Conservation (phyloP, 1,139 yeast species). For the Wickerhamiella pararugosa region DNA sequence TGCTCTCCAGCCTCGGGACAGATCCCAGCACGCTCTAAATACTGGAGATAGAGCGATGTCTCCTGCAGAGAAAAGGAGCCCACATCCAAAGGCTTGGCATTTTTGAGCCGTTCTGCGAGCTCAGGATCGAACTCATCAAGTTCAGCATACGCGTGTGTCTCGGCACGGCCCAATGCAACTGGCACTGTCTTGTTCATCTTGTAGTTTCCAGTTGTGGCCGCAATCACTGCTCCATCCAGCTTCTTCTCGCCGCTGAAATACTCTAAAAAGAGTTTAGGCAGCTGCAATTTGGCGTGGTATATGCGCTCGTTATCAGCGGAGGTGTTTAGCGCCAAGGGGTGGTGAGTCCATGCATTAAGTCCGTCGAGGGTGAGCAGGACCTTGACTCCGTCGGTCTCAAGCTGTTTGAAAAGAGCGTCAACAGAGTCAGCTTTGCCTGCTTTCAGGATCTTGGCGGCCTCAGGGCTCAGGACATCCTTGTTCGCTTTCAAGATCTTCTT, state of each 20-base stretch:
- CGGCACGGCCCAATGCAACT: slow-evolving; percentile 41
- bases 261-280: slow-evolving; percentile 45
- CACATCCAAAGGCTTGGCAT: slow-evolving; percentile 36
- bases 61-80: slow-evolving; percentile 40
- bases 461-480: slow-evolving; percentile 30
- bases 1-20: slow-evolving; percentile 25
- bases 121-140: slow-evolving; percentile 37
- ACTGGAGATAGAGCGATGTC: slow-evolving; percentile 37
- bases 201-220: slow-evolving; percentile 44
- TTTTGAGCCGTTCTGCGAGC: slow-evolving; percentile 38
- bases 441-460: slow-evolving; percentile 2
- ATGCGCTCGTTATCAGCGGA: slow-evolving; percentile 43
- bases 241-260: slow-evolving; percentile 39
- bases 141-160: slow-evolving; percentile 40
- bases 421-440: slow-evolving; percentile 16
- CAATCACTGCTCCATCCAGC: slow-evolving; percentile 43
- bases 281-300: slow-evolving; percentile 48
- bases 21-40: slow-evolving; percentile 42
- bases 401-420: slow-evolving; percentile 40
- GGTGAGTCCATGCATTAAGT: slow-evolving; percentile 47
- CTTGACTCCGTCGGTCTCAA: slow-evolving; percentile 36
- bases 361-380: slow-evolving; percentile 64
- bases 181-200: slow-evolving; percentile 38
- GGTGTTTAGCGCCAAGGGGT: slow-evolving; percentile 45
- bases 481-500: slow-evolving; percentile 45